These are phyloP conservation scores for Ogataea minuta DNA, from an alignment of 805 yeast genomes.

Conservation along the genomic window DNA sequence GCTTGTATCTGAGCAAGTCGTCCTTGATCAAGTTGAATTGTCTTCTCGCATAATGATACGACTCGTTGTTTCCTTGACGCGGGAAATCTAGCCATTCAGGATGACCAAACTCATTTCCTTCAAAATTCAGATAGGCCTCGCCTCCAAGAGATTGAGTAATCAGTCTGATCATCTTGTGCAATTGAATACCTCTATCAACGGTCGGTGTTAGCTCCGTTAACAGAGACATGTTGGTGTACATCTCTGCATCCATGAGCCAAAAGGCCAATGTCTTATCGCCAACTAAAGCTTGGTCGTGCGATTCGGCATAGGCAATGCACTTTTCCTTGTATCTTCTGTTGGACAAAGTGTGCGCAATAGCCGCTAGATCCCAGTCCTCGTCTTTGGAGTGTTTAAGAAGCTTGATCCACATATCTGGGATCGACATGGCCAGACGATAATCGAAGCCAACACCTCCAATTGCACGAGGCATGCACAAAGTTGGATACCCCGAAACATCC, in stretches of 20 bases:
- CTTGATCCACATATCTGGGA: slow-evolving; percentile 99
- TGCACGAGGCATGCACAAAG: slow-evolving; percentile 71
- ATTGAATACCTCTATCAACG: slow-evolving; percentile 84
- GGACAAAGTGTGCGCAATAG: slow-evolving; percentile 75
- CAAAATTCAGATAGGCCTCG: slow-evolving; percentile 92
- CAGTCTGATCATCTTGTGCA: slow-evolving; percentile 88
- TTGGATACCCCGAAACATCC: slow-evolving; percentile 97
- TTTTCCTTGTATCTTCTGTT: slow-evolving; percentile 86
- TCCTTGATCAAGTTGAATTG: slow-evolving; percentile 89
- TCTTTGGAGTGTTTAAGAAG: slow-evolving; percentile 77
- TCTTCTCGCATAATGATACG: slow-evolving; percentile 91
- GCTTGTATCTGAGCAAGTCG: slow-evolving; percentile 73
- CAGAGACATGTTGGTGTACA: slow-evolving; percentile 93
- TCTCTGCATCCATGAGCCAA: slow-evolving; percentile 98
- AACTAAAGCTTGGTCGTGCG: slow-evolving; percentile 96
- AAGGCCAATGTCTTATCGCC: slow-evolving; percentile 96
- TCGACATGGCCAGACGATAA: slow-evolving; percentile 92
- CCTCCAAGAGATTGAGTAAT: slow-evolving; percentile 92
- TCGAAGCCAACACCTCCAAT: slow-evolving; percentile 93
- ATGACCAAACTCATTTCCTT: slow-evolving; percentile 98
- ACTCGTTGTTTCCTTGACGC: slow-evolving; percentile 79
- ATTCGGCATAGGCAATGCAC: slow-evolving; percentile 89
- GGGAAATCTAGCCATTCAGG: slow-evolving; percentile 99
- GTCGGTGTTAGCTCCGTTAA: slow-evolving; percentile 70
- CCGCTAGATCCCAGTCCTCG: slow-evolving; percentile 88